A percentile compares a stretch with the other conserved stretches of the same genome.
These are phyloP conservation scores for Oryza meyeriana DNA, from an alignment of 176 grass and related monocot species.

Conservation along the genomic window DNA sequence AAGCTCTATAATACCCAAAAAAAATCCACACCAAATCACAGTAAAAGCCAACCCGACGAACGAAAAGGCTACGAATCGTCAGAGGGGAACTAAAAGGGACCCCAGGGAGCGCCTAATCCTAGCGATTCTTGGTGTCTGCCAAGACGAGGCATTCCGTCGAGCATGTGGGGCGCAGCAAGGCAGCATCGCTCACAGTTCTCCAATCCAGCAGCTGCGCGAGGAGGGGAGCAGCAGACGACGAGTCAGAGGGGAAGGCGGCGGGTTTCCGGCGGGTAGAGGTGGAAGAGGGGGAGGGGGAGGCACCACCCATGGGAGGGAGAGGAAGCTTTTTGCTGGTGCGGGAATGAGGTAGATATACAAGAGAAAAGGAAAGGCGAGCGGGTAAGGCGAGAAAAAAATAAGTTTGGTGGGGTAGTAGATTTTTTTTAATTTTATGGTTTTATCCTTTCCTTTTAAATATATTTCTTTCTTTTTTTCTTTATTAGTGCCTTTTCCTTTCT, in stretches of 20 bases:
- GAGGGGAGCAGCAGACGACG: neutral
- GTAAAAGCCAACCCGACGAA: neutral
- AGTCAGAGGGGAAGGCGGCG: neutral
- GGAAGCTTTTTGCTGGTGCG: constrained; percentile 39
- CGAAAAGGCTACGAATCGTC: constrained; percentile 2
- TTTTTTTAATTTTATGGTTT: constrained; percentile 27
- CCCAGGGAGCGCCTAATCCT: constrained; percentile 39
- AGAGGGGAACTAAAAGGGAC: constrained; percentile 57
- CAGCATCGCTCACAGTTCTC: constrained; percentile 14
- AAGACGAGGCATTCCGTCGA: constrained; percentile 42
- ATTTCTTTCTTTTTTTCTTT: neutral
- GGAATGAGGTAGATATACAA: constrained; percentile 40
- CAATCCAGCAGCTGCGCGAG: neutral
- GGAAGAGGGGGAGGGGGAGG: neutral
- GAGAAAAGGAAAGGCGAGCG: constrained; percentile 31
- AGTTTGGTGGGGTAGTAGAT: constrained; percentile 27
- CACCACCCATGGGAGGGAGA: constrained; percentile 23
- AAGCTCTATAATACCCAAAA: constrained; percentile 34
- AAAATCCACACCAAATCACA: constrained; percentile 25
- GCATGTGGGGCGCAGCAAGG: constrained; percentile 5
- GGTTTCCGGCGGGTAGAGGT: neutral
- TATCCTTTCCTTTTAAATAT: constrained; percentile 2
- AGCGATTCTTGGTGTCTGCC: constrained; percentile 42
- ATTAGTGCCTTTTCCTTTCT: neutral
- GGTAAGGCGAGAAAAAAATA: neutral